Base-by-base conservation (phyloP, 306 rosid genomes). In the Cucumis hystrix region DNA sequence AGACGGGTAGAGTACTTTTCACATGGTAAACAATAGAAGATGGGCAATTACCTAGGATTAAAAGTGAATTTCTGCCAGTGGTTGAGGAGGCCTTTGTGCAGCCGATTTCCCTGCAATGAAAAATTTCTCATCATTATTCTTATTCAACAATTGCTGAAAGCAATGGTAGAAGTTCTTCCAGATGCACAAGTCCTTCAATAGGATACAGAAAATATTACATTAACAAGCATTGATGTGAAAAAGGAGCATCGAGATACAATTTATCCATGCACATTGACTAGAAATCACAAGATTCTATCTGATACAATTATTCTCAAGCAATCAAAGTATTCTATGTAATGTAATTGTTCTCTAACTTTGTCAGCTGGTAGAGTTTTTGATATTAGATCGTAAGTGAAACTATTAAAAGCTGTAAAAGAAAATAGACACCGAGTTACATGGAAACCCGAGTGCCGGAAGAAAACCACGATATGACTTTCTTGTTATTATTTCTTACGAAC, bases 1-100 rank as follows among this genome's bases (percentile, higher is more conserved):
- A 43, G 56, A 69, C 21, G 30, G 57, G 9, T 12, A 23, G 39
- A 37, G 5, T 40, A 39, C 21, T 60, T 77, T 77, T 59, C 72
- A 79, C 45, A 33, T 57, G 68, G 30, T 62, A 33, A 47, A 55
- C 77, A 86, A 10, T 79, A 77, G 80, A 71, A 67, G 69, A 56
- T 80, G 78, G 82, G 64, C 79, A 76, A 67, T 77, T 91, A 92
- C 98, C 99, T 96, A 65, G 99, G 99, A 87, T 95, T 95, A 78
- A 95, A 95, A 67, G 97, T 89, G 82, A 85, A 92, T 87, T 89
- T 95, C 76, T 92, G 97, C 98, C 98, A 92, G 87, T 95, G 98
- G 84, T 39, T 85, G 80, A 88, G 87, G 62, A 95, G 87, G 83
- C 88, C 92, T 86, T 92, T 95, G 87, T 95, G 93, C 86, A 95